Percentiles rank a stretch among this genome's conserved stretches.
Evolutionary conservation across 2,329 filamentous ascomycete species (phyloP).

Genomic region (Dryadomyces sulphureus): DNA sequence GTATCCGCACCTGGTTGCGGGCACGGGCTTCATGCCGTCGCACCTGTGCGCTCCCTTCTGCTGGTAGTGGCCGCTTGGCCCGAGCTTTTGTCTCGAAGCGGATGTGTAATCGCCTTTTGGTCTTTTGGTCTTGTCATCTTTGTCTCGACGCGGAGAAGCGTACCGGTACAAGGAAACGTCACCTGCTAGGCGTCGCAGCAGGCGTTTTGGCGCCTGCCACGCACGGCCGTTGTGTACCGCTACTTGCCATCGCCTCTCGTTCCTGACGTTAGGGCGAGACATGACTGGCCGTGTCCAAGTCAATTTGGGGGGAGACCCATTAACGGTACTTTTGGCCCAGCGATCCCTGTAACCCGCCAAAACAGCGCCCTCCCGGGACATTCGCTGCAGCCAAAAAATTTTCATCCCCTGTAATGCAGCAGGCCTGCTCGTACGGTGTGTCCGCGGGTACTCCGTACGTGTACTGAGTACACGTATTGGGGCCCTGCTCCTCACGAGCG

Average conservation of each 20-base stretch:
- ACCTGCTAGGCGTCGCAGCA: neutral
- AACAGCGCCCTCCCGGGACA: neutral
- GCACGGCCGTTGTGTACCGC: neutral
- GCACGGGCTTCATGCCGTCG: no score
- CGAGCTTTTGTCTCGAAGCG: no score
- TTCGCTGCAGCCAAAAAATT: neutral
- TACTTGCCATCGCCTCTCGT: neutral
- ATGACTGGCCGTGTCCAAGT: neutral
- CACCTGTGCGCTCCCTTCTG: no score
- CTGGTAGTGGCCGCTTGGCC: no score
- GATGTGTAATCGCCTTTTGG: no score
- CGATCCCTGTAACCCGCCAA: neutral
- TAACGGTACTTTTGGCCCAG: neutral
- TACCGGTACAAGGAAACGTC: neutral
- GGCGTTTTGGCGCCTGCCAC: neutral
- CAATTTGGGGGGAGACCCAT: neutral
- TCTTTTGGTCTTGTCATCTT: neutral
- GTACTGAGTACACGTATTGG: no score
- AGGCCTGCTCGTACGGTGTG: neutral
- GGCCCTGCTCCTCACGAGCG: no score
- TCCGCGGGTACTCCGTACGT: no score
- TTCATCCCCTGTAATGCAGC: neutral
- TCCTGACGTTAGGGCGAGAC: conserved; percentile 1
- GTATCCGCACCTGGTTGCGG: no score
- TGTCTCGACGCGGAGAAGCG: neutral